Evolutionary conservation across 73 alveolate species (phyloP), one percentile per base, ranked within the genome.

Genomic region (Stentor roeselii): DNA sequence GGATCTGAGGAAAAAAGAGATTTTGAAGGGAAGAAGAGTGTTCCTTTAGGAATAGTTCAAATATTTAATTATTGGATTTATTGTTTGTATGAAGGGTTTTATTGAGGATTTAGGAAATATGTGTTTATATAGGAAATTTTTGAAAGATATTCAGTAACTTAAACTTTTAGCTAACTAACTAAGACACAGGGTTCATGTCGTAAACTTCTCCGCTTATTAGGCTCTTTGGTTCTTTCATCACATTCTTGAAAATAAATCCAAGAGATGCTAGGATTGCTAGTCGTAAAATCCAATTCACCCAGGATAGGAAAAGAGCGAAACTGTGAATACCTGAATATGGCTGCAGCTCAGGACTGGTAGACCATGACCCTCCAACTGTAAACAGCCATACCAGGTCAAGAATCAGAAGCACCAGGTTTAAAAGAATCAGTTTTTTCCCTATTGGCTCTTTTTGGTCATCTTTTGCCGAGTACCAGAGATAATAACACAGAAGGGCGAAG

Each of bases 401-500:
- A 21, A 67, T 32, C 37, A 32, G 27, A 0, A 67, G 80, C 2
- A 32, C 80, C 14, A 32, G 27, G 34, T 67, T 67, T n/a, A 67
- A 32, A 67, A 67, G 80, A 21, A 67, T 67, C 41, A 67, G 37
- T 67, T 67, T 67, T 34, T 67, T 67, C 27, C 80, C 80, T 15
- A 67, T 67, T n/a, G 2, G n/a, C 34, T 67, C 80, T 67, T 40
- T 67, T 21, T 67, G 41, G 27, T 67, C 80, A 21, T 67, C 80
- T 67, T 67, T 67, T 15, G 80, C 80, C 11, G n/a, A 21, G 41
- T 67, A 32, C 80, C 80, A 76, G 38, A 76, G n/a, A 35, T 76
- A 76, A 35, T 76, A 76, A 40, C 84, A 76, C 27, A 76, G 67
- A 6, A 76, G 67, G 15, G 84, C 84, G 34, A 76, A 76, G 67